phyloP scores from a whole-genome alignment of 129 eudicot species.

The Glebionis coronaria region DNA sequence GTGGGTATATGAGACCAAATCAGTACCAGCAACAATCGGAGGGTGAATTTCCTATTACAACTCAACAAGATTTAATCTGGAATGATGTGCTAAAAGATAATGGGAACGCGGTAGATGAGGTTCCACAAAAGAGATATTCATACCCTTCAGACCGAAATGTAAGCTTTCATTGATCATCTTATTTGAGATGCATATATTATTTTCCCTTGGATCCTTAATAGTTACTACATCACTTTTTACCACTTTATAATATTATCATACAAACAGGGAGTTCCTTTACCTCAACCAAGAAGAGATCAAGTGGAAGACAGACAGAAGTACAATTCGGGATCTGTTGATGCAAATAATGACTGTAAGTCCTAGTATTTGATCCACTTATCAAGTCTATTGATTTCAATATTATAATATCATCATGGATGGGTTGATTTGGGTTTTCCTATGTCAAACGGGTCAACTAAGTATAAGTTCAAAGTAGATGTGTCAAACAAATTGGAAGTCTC shows the following conservation, averaged over 20 bases:
- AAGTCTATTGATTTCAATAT: constrained; percentile 17
- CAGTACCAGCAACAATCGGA: constrained; percentile 33
- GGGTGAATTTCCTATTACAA: constrained; percentile 16
- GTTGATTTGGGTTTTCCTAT: too few relatives aligned
- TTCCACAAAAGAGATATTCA: constrained; percentile 25
- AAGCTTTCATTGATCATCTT: constrained; percentile 25
- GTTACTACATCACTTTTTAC: constrained; percentile 13
- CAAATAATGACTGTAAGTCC: constrained; percentile 34
- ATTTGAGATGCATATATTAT: constrained; percentile 9
- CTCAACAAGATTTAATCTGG: constrained; percentile 44
- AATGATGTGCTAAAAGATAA: constrained; percentile 39
- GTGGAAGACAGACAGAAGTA: constrained; percentile 36
- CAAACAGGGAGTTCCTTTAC: constrained; percentile 32
- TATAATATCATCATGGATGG: background rate
- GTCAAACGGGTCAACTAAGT: too few relatives aligned
- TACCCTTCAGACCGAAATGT: constrained; percentile 41
- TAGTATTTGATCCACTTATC: constrained; percentile 24
- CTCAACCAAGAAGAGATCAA: constrained; percentile 30
- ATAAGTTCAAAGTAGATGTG: too few relatives aligned
- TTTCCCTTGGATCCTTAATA: constrained; percentile 2
- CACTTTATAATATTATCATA: background rate
- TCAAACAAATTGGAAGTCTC: too few relatives aligned
- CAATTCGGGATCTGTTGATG: constrained; percentile 34
- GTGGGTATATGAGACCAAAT: constrained; percentile 37
- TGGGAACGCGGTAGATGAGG: constrained; percentile 27